Percentiles rank a stretch among this genome's conserved stretches.
phyloP scores from a whole-genome alignment of 805 yeast genomes.

The Candida fluviatilis region DNA sequence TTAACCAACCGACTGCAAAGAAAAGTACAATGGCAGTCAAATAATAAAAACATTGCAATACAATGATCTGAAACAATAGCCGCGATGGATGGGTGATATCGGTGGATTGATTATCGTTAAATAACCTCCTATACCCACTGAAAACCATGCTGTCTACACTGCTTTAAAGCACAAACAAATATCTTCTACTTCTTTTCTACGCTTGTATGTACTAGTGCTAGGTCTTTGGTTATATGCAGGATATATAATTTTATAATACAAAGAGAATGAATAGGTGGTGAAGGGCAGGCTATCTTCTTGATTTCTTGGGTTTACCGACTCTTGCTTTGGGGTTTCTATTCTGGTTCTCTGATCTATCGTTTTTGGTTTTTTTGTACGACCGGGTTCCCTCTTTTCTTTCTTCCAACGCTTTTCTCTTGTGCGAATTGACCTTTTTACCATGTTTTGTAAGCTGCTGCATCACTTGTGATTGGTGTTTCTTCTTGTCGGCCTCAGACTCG shows the following conservation, averaged over 20 bases:
- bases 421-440: constrained; percentile 57
- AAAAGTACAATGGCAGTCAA: constrained; percentile 65
- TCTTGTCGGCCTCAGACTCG: constrained; percentile 57
- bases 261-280: not conserved
- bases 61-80: constrained; percentile 58
- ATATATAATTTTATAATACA: too few species aligned
- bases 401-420: constrained; percentile 69
- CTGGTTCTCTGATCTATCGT: constrained; percentile 57
- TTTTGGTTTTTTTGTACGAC: constrained; percentile 75
- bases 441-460: constrained; percentile 41
- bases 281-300: not conserved
- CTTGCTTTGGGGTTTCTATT: constrained; percentile 10
- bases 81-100: constrained; percentile 32
- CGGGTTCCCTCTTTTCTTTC: constrained; percentile 43
- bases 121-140: constrained; percentile 22
- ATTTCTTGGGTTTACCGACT: constrained; percentile 3
- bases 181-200: too few species aligned
- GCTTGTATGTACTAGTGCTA: too few species aligned
- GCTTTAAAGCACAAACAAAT: too few species aligned
- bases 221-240: too few species aligned
- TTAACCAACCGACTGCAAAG: constrained; percentile 57
- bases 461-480: constrained; percentile 34
- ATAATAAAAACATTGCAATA: constrained; percentile 78
- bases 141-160: constrained; percentile 9
- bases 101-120: constrained; percentile 19